A percentile compares a stretch with the other conserved stretches of the same genome.
Conservation (phyloP, 805 yeast genomes). For the Metschnikowia lochheadii region DNA sequence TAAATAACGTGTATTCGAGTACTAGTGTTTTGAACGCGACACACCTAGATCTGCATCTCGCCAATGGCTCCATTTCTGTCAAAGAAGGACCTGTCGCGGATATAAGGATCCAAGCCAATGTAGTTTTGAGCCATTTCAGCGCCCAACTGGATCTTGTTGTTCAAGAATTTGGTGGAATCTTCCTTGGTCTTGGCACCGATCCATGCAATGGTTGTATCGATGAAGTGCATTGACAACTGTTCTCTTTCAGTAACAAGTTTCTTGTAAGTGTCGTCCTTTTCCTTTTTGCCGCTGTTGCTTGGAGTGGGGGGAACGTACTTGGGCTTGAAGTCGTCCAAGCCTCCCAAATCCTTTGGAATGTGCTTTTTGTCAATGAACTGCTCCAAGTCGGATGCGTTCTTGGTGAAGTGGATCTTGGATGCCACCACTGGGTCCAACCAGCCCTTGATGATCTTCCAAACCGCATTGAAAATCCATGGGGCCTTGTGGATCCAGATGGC, state of each 20-base stretch:
- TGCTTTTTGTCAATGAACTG: slow-evolving; percentile 54
- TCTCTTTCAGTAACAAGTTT: slow-evolving; percentile 50
- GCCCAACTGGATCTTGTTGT: slow-evolving; percentile 53
- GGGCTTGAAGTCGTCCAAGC: slow-evolving; percentile 56
- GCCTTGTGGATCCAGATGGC: slow-evolving; percentile 84
- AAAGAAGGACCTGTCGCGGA: slow-evolving; percentile 15
- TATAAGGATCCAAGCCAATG: slow-evolving; percentile 45
- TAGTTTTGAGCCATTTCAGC: slow-evolving; percentile 58
- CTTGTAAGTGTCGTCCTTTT: slow-evolving; percentile 41
- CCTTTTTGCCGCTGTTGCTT: slow-evolving; percentile 37
- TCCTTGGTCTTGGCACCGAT: slow-evolving; percentile 57
- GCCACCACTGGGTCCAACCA: slow-evolving; percentile 98
- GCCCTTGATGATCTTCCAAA: slow-evolving; percentile 87
- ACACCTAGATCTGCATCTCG: slow-evolving; percentile 6
- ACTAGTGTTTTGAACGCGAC: not conserved
- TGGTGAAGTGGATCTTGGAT: slow-evolving; percentile 80
- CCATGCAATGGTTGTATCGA: slow-evolving; percentile 74
- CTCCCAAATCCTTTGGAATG: slow-evolving; percentile 74
- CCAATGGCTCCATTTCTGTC: slow-evolving; percentile 18
- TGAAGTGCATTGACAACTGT: slow-evolving; percentile 47
- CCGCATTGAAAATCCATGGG: slow-evolving; percentile 94
- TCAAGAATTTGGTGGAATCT: slow-evolving; percentile 45
- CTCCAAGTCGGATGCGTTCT: slow-evolving; percentile 59
- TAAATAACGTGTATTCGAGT: not conserved
- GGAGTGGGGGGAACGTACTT: slow-evolving; percentile 63